Conservation (phyloP, 2,329 filamentous ascomycete species). For the Colletotrichum sp. region DNA sequence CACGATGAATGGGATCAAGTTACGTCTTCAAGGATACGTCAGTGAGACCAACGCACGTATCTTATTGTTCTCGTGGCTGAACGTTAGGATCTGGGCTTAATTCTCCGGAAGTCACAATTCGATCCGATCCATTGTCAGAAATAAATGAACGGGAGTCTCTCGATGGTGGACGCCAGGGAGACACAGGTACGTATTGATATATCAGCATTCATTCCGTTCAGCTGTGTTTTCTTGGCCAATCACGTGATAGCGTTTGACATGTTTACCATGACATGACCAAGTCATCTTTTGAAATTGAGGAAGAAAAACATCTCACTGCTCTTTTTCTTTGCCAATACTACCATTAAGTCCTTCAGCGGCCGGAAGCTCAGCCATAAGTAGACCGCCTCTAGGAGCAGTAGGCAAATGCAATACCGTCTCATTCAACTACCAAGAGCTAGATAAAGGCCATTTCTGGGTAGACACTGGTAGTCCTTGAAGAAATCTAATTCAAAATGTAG, state of each 20-base stretch:
- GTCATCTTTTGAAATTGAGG: fast-evolving
- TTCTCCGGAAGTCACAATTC: not conserved
- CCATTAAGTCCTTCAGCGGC: not conserved
- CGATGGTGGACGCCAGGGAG: not conserved
- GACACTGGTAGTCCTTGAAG: not conserved
- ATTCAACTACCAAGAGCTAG: not conserved
- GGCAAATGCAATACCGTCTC: not conserved
- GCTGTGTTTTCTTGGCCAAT: not conserved
- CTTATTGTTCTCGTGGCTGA: not conserved
- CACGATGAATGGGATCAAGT: not conserved
- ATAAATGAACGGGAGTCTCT: not conserved
- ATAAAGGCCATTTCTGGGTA: not conserved
- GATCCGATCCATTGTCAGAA: not conserved
- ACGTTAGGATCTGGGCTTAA: not conserved
- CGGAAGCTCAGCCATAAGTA: not conserved
- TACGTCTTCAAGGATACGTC: fast-evolving
- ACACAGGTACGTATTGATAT: not conserved
- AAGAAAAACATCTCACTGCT: not conserved
- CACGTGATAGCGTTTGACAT: not conserved
- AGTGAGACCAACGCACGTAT: not conserved
- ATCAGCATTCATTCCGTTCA: not conserved
- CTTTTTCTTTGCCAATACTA: not conserved
- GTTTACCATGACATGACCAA: fast-evolving
- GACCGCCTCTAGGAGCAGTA: not conserved
- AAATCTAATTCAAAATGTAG: not conserved